A percentile compares a stretch with the other conserved stretches of the same genome.
These are phyloP conservation scores for Crithidia sp. DNA, from an alignment of 208 protist species.

Conservation along the genomic window DNA sequence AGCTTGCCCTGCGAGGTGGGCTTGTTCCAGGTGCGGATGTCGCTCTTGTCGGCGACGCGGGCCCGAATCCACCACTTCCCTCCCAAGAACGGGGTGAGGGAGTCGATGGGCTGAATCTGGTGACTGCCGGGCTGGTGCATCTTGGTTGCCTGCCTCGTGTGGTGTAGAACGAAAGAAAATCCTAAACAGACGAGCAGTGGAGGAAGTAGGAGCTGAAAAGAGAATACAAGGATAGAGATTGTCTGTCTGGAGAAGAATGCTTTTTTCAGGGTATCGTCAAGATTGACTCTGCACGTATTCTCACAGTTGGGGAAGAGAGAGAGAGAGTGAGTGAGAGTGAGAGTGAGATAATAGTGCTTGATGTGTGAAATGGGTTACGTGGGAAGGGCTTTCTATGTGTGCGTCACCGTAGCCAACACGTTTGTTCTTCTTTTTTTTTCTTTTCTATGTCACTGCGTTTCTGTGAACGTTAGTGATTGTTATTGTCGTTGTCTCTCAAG, in stretches of 20 bases:
- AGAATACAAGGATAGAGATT: too few relatives aligned
- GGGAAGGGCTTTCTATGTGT: background rate
- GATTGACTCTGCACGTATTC: too few relatives aligned
- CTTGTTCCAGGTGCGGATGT: conserved; percentile 94
- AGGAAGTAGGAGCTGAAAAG: background rate
- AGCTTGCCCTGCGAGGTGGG: conserved; percentile 91
- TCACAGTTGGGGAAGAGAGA: too few relatives aligned
- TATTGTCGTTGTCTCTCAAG: background rate
- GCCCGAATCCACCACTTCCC: conserved; percentile 92
- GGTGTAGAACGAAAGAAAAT: background rate
- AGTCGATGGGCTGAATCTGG: conserved; percentile 93
- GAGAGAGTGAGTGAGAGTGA: too few relatives aligned
- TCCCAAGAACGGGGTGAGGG: conserved; percentile 87
- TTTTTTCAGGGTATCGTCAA: too few relatives aligned
- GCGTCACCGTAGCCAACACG: background rate
- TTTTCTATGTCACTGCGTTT: too few relatives aligned
- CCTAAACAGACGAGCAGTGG: background rate
- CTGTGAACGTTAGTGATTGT: too few relatives aligned
- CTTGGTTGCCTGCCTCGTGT: background rate
- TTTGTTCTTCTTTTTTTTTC: background rate
- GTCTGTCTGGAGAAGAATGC: too few relatives aligned
- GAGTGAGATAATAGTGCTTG: too few relatives aligned
- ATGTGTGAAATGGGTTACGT: too few relatives aligned
- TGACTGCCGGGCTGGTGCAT: conserved; percentile 71
- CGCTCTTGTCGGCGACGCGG: conserved; percentile 90